Conservation (phyloP, 176 grass and related monocot genomes). For the Eragrostis nindensis region DNA sequence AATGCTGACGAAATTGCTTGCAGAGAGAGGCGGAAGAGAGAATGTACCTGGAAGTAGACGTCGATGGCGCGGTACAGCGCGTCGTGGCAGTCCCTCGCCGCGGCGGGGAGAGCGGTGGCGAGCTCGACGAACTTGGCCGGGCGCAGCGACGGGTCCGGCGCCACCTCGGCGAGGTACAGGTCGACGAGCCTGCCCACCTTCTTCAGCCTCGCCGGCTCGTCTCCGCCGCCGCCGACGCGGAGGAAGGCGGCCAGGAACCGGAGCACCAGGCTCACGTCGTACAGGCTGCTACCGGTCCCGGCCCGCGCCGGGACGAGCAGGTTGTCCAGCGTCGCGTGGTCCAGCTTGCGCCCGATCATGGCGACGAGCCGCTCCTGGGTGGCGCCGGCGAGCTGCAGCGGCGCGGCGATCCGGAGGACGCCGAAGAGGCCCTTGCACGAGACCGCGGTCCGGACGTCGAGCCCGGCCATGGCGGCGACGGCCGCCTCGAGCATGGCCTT, state of each 20-base stretch:
- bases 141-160: constrained; percentile 74
- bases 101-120: constrained; percentile 60
- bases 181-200: constrained; percentile 72
- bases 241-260: constrained; percentile 77
- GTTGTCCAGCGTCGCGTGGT: constrained; percentile 88
- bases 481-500: constrained; percentile 51
- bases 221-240: constrained; percentile 1
- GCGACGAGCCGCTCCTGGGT: constrained; percentile 55
- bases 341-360: constrained; percentile 86
- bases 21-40: background rate
- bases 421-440: constrained; percentile 88
- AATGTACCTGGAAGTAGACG: constrained; percentile 85
- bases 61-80: constrained; percentile 84
- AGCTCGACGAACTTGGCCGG: constrained; percentile 70
- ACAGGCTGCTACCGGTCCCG: constrained; percentile 49
- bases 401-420: constrained; percentile 67
- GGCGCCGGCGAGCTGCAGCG: constrained; percentile 49
- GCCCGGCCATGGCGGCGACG: constrained; percentile 53
- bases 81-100: constrained; percentile 86
- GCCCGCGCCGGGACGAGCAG: constrained; percentile 67
- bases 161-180: constrained; percentile 87
- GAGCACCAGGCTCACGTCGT: constrained; percentile 76
- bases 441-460: constrained; percentile 58
- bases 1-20: background rate
- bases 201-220: constrained; percentile 53